Conservation (phyloP, 2,329 filamentous ascomycete species). For the Verticillium nonalfalfae region DNA sequence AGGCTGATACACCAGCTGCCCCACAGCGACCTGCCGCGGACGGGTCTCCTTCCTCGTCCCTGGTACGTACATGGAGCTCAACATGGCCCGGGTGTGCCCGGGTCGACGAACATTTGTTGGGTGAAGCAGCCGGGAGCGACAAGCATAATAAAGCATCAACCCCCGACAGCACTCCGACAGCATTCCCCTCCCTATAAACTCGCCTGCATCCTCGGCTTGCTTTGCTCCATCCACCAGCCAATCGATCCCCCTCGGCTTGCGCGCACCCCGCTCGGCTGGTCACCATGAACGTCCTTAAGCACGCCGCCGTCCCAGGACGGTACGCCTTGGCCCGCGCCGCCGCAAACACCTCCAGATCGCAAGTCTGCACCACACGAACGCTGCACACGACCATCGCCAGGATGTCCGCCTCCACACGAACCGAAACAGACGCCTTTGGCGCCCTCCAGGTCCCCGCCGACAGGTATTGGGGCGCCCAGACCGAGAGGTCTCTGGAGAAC, state of each 20-base stretch:
- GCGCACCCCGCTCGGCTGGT: neutral
- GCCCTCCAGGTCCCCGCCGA: constrained; percentile 86
- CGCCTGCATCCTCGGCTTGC: neutral
- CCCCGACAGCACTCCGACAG: too few relatives aligned
- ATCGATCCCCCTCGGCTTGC: neutral
- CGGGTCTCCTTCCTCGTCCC: too few relatives aligned
- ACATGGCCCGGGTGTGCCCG: too few relatives aligned
- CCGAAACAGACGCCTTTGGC: constrained; percentile 96
- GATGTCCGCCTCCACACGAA: constrained; percentile 56
- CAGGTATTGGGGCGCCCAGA: constrained; percentile 99
- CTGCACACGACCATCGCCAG: constrained; percentile 39
- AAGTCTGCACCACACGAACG: neutral
- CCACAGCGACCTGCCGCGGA: too few relatives aligned
- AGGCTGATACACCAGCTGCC: too few relatives aligned
- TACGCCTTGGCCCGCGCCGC: neutral
- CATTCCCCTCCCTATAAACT: too few relatives aligned
- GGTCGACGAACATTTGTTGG: too few relatives aligned
- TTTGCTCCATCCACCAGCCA: neutral
- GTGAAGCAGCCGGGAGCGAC: too few relatives aligned
- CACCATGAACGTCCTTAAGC: neutral
- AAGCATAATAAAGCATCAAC: too few relatives aligned
- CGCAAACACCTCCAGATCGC: neutral
- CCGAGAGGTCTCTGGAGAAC: constrained; percentile 91
- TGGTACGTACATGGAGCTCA: too few relatives aligned
- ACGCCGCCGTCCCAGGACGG: neutral